Conservation (phyloP, 2,329 filamentous ascomycete genomes). For the Calonectria pauciramosa region DNA sequence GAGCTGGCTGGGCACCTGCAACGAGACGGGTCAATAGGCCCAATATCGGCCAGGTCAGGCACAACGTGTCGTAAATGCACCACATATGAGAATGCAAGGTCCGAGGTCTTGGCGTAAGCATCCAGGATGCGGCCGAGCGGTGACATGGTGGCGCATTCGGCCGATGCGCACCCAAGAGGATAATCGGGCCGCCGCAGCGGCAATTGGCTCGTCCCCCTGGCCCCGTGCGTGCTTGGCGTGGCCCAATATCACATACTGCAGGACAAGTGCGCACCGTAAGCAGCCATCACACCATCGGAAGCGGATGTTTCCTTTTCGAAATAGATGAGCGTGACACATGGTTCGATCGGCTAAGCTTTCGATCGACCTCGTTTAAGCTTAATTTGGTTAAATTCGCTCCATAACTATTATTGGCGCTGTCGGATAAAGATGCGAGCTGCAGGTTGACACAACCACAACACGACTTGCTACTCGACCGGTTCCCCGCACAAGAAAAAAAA, state of each 20-base stretch:
- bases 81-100: neutral
- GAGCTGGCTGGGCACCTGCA: slow-evolving; percentile 5
- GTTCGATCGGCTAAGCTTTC: neutral
- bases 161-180: neutral
- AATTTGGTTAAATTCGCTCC: neutral
- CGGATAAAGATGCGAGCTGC: neutral
- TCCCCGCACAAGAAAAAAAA: neutral
- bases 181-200: neutral
- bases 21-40: neutral
- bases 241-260: neutral
- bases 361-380: slow-evolving; percentile 8
- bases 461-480: neutral
- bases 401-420: neutral
- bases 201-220: neutral
- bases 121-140: slow-evolving; percentile 4
- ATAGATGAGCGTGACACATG: neutral
- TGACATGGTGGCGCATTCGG: neutral
- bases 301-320: neutral
- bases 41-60: neutral
- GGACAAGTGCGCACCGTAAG: neutral
- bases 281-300: slow-evolving; percentile 4
- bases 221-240: slow-evolving; percentile 10
- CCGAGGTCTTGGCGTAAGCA: slow-evolving; percentile 8
- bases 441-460: neutral
- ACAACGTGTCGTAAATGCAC: neutral